Evolutionary conservation across 208 protist genomes (phyloP).

Genomic region (Trypanosoma scelopori): DNA sequence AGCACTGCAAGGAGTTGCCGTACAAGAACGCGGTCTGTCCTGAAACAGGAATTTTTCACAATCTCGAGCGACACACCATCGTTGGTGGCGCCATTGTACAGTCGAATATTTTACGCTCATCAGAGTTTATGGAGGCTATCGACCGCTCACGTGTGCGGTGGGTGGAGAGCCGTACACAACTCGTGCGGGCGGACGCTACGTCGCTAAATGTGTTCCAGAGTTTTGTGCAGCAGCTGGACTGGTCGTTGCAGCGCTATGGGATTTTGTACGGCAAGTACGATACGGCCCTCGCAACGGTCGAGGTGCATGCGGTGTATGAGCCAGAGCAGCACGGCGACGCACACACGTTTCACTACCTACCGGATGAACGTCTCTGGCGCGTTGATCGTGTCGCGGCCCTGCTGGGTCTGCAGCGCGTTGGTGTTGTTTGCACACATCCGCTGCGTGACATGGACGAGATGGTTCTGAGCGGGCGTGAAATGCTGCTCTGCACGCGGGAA

Average conservation of each 20-base stretch:
- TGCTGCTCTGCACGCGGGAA: constrained; percentile 78
- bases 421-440: constrained; percentile 78
- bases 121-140: constrained; percentile 74
- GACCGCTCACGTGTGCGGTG: constrained; percentile 74
- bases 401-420: constrained; percentile 78
- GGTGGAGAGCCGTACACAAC: constrained; percentile 64
- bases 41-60: constrained; percentile 71
- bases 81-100: constrained; percentile 63
- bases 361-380: constrained; percentile 37
- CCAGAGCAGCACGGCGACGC: constrained; percentile 74
- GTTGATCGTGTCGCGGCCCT: constrained; percentile 62
- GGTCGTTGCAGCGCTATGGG: constrained; percentile 81
- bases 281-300: constrained; percentile 31
- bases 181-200: constrained; percentile 70
- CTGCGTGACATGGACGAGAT: constrained; percentile 43
- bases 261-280: constrained; percentile 85
- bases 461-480: constrained; percentile 51
- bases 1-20: constrained; percentile 50
- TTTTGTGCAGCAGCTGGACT: constrained; percentile 69
- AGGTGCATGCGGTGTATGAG: constrained; percentile 89
- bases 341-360: constrained; percentile 44
- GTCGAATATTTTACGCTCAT: constrained; percentile 53
- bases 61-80: constrained; percentile 52
- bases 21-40: constrained; percentile 66
- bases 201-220: constrained; percentile 87